phyloP scores from a whole-genome alignment of 2,329 filamentous ascomycete genomes.

The Penicillium sp. region DNA sequence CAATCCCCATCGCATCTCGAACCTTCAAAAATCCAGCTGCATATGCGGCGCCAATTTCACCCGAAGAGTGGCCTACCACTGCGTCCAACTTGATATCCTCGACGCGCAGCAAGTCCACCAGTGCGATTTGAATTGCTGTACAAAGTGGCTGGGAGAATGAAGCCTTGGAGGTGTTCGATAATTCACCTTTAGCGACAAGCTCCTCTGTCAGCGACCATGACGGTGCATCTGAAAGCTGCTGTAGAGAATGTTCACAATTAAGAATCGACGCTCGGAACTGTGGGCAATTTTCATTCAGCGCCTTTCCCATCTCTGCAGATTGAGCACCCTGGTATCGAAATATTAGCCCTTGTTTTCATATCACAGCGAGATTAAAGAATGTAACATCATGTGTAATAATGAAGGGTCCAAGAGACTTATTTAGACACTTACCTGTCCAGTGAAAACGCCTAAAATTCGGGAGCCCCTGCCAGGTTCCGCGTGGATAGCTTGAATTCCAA shows the following conservation, averaged over 20 bases:
- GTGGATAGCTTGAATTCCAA: background rate
- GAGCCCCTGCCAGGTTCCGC: background rate
- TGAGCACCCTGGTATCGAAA: constrained; percentile 36
- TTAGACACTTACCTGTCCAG: too few species aligned
- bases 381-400: too few species aligned
- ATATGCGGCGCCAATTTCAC: constrained; percentile 16
- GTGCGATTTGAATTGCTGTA: constrained; percentile 12
- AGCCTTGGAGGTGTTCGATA: background rate
- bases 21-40: constrained; percentile 3
- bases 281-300: background rate
- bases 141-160: constrained; percentile 8
- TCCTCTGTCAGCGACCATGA: background rate
- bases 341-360: too few species aligned
- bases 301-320: constrained; percentile 9
- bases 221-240: background rate
- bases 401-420: too few species aligned
- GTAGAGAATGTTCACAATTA: too few species aligned
- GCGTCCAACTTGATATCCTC: background rate
- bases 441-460: constrained; percentile 22
- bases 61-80: constrained; percentile 11
- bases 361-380: too few species aligned
- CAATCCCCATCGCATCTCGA: constrained; percentile 6
- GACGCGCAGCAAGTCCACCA: constrained; percentile 4
- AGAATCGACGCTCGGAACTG: too few species aligned
- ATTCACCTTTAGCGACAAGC: background rate